Evolutionary conservation across 805 yeast species (phyloP), one percentile per base, ranked within the genome.

Genomic region (Suhomyces sp.): DNA sequence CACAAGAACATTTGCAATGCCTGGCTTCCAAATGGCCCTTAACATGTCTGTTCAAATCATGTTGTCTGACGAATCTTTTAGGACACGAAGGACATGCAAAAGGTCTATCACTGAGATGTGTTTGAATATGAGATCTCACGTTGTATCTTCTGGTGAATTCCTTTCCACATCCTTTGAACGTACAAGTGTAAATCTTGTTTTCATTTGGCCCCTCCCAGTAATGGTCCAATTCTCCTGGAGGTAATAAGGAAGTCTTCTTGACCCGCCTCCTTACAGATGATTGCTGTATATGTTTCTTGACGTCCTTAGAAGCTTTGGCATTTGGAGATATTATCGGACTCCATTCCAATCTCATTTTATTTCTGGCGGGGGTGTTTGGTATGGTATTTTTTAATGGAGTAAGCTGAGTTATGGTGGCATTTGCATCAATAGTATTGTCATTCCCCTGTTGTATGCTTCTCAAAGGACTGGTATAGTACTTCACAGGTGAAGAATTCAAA

Each of bases 41-140:
- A 58, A 83, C 84, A 64, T 94, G 99, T 54, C 99, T 81, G 54
- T 89, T 82, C 60, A 94, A 76, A 69, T 94, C 99, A 65, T 94
- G 99, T 56, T 93, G 97, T 56, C 99, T 80, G 21, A 94, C 99
- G 73, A 94, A 94, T 37, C 89, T 81, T 59, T 92, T 89, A 3
- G 82, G 79, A 68, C 99, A 94, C 43, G 77, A 76, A 3, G 75
- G 74, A 71, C 99, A 94, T 0, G 79, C 73, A 69, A 89, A 93
- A 1, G 99, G 99, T 56, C 97, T 76, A 67, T 96, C 99, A 65
- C 93, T 85, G 47, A 94, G 71, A 75, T 94, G 99, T 0, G 99
- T 94, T 66, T 94, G 99, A 51, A 94, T 92, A 67, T 94, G 99
- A 0, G 97, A 89, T 55, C 98, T 76, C 10, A 90, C 89, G 62